Evolutionary conservation across 352 stramenopile genomes (phyloP).

Genomic region (Phytophthora vignae): DNA sequence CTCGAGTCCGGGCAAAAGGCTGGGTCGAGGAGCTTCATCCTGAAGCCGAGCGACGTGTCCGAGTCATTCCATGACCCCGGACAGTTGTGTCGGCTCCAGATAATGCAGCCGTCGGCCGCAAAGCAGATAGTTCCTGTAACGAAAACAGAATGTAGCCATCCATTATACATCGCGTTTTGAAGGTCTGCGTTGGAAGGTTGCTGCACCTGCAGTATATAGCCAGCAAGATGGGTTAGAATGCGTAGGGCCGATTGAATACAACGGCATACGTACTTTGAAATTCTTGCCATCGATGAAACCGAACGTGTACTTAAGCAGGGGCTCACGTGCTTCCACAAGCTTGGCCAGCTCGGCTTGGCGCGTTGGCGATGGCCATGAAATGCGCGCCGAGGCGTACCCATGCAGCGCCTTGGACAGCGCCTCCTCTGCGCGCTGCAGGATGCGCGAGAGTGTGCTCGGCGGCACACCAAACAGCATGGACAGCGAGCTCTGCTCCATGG

Average conservation of each 20-base stretch:
- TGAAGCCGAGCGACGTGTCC: neutral
- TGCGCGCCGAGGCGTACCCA: no score
- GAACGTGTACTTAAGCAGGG: no score
- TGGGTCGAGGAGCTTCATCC: no score
- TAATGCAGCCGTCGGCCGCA: neutral
- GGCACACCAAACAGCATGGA: no score
- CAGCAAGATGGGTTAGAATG: neutral
- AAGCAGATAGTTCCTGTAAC: neutral
- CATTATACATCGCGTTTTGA: neutral
- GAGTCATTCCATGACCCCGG: neutral
- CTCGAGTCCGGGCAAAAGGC: no score
- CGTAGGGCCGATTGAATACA: neutral
- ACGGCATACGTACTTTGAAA: neutral
- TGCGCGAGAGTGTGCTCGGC: no score
- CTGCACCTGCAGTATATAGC: neutral
- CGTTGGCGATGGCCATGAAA: no score
- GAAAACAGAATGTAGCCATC: neutral
- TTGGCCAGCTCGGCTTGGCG: no score
- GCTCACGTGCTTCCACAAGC: no score
- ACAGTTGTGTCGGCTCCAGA: neutral
- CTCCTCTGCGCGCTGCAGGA: no score
- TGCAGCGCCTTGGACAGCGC: no score
- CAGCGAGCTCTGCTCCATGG: no score
- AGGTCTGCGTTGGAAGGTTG: neutral
- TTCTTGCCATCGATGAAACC: neutral